Base-by-base conservation (phyloP, 495 filamentous ascomycete species). In the Aspergillus affinis region DNA sequence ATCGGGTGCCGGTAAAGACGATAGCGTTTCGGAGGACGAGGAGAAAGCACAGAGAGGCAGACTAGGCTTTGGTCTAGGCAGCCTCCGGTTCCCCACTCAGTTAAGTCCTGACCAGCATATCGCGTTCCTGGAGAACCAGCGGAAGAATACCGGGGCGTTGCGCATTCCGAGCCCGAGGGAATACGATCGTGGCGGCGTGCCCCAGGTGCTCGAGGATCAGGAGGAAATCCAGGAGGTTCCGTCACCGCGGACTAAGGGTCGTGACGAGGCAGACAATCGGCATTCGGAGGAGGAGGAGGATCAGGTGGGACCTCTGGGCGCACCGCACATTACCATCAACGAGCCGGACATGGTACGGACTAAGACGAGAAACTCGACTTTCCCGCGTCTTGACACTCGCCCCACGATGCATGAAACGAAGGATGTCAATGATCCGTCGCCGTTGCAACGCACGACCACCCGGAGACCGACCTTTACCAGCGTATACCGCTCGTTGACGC, bases 151-250 rank as follows among this genome's bases (percentile, higher is more conserved):
- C 64, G 82, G 83, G 15, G 84, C 90, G 0, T 71, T 96, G 27
- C 87, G 90, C 20, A 96, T 97, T 59, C 93, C 93, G 0, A 90
- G 91, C 48, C 93, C 92, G 3, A 80, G 90, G 65, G 93, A 95
- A 62, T 91, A 88, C 57, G 93, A 97, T 59, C 83, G 82, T 21
- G 93, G 93, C 26, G 81, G 88, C 20, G 75, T 86, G 4, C 92
- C 92, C 0, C 70, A 87, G 61, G 75, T 81, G 6, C 72, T 93
- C 17, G 77, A 80, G 51, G 78, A 78, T 2, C 70, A 70, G 41
- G 71, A 63, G 18, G 71, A 63, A n/a, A 55, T 48, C 15, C 50
- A 61, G 1, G 63, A 18, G 12, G 46, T 53, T 21, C 32, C 55
- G 20, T 32, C 60, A 18, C 47, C 36, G 4, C 58, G 55, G 15